Base-by-base conservation (phyloP, 352 stramenopile species). In the Phytophthora boehmeriae region DNA sequence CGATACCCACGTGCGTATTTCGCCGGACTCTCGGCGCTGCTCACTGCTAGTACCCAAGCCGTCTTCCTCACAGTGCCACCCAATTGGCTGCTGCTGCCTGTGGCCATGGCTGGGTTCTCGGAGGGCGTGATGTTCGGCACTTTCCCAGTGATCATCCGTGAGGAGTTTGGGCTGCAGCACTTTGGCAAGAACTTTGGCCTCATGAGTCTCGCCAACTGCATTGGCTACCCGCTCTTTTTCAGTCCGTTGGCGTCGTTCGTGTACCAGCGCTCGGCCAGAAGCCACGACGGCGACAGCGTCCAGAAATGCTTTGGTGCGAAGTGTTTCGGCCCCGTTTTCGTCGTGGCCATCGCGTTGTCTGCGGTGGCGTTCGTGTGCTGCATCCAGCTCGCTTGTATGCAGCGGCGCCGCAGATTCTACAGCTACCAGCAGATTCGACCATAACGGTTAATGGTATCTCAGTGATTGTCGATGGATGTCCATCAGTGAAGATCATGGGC, bases 171-270 rank as follows among this genome's bases (percentile, higher is more conserved):
- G 13, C 39, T 88, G 19, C 69, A 68, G 35, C 81, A 95, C 64
- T 93, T 89, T 67, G 86, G 86, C 44, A 93, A 93, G 57, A 95
- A 95, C 61, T 95, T 90, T 53, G 86, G 86, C 5, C 74, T 93
- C 42, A 61, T 95, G 47, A 92, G 83, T 28, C 57, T 93, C 20
- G 86, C 86, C 43, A 95, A 93, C 67, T 89, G 78, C 52, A 78
- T 93, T 39, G 86, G 86, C 8, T 95, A 91, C 48, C 86, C 86
- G 34, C 74, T 95, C 16, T 69, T 93, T 54, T 85, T 84, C 44
- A 90, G 84, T 43, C 86, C 86, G 10, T 59, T 95, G 23, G 83
- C 83, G 41, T 92, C 84, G 22, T 88, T 71, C 36, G 67, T 93
- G 35, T 95, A 95, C 63, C 71, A 90, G 45, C 68, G 57, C 32